Base-by-base conservation (phyloP, 2,329 filamentous ascomycete genomes). In the Fusarium nurragi region DNA sequence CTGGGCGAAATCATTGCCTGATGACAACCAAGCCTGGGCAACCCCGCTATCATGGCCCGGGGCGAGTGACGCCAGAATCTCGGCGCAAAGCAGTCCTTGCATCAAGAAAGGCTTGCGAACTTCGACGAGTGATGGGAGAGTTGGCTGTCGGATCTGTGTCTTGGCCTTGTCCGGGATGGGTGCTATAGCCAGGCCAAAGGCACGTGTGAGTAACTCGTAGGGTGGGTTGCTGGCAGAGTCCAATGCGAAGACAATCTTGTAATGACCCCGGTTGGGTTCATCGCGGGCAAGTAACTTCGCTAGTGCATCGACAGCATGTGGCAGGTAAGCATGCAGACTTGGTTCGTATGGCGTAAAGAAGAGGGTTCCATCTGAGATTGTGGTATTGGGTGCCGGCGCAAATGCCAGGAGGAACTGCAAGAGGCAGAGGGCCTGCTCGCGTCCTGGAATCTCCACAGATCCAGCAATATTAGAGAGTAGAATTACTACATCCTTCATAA, bases 401-500 rank as follows among this genome's bases (percentile, higher is more conserved):
- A 99, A 99, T 3, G 94, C 88, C 47, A 98, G 82, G 25, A 99
- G 82, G 76, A 99, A 97, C 73, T 97, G 90, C 36, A 99, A 81
- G 8, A 98, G 83, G 71, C 91, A 93, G 36, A 93, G 82, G 0
- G 94, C 94, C 74, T 98, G 94, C 73, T 98, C 94, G 64, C 91
- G 89, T 19, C 90, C 90, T 2, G 93, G 90, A 36, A 99, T 82
- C 73, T 94, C 90, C 49, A 98, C 86, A 11, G 87, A 86, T 43
- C 91, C 88, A 9, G 93, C 89, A 44, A 96, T 87, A 76, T 99
- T 98, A 54, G 94, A 97, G 52, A 99, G 82, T 67, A 97, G 88
- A 16, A 93, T 90, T 56, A 98, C 87, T 26, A 93, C 83, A 76
- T 99, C 95, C 78, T 99, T 99, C 92, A 97, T 97, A 71, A 98